A percentile compares a stretch with the other conserved stretches of the same genome.
phyloP scores from a whole-genome alignment of 2,329 filamentous ascomycete genomes.

The Scleromitrula shiraiana region DNA sequence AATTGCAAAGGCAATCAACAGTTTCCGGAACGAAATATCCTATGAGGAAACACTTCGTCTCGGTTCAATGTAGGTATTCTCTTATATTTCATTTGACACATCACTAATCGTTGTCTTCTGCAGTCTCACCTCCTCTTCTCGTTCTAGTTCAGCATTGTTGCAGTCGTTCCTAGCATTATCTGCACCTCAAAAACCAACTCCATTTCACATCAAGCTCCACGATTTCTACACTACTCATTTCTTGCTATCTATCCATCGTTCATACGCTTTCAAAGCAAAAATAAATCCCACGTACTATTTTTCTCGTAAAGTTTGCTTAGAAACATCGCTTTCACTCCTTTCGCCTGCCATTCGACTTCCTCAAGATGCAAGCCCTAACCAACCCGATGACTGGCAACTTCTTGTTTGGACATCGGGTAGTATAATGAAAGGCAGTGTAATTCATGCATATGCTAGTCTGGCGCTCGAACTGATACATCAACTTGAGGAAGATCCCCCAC shows the following conservation, averaged over 20 bases:
- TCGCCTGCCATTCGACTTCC: constrained; percentile 1
- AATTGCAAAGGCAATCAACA: constrained; percentile 40
- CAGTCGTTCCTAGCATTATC: constrained; percentile 1
- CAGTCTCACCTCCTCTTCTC: neutral
- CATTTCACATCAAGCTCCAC: constrained; percentile 36
- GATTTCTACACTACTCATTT: constrained; percentile 47
- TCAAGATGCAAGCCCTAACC: neutral
- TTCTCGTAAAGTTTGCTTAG: constrained; percentile 40
- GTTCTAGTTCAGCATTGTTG: constrained; percentile 1
- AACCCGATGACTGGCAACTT: constrained; percentile 2
- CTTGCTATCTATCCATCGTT: constrained; percentile 45
- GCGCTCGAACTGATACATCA: constrained; percentile 14
- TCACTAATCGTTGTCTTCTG: neutral
- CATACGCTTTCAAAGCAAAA: constrained; percentile 37
- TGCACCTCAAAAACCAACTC: neutral
- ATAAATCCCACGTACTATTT: constrained; percentile 41
- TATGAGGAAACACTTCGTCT: constrained; percentile 42
- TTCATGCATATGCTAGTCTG: constrained; percentile 2
- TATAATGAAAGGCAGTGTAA: neutral
- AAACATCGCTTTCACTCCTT: constrained; percentile 30
- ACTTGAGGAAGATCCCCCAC: constrained; percentile 13
- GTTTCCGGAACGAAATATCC: constrained; percentile 34
- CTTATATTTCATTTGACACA: neutral
- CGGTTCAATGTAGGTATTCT: constrained; percentile 30
- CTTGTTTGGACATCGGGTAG: neutral